phyloP scores from a whole-genome alignment of 2,329 filamentous ascomycete genomes.

The Arthrobotrys musiformis region DNA sequence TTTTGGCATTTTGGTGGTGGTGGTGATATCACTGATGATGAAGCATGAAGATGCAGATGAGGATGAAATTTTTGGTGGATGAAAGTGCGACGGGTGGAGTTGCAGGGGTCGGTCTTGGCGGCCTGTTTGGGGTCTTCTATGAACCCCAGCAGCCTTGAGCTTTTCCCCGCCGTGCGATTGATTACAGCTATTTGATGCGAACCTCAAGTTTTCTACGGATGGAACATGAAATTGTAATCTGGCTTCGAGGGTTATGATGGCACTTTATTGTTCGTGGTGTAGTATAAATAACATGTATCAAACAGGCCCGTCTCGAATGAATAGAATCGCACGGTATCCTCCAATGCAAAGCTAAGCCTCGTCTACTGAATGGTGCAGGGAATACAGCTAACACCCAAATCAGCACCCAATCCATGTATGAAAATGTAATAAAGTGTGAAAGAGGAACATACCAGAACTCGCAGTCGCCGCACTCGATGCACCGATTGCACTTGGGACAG shows the following conservation, averaged over 20 bases:
- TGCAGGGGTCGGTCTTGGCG: neutral
- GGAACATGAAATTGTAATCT: too few species aligned
- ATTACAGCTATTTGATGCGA: too few species aligned
- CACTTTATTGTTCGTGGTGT: too few species aligned
- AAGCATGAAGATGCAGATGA: too few species aligned
- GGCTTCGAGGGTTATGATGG: too few species aligned
- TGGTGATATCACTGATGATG: too few species aligned
- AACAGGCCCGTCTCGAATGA: neutral
- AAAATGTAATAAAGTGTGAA: neutral
- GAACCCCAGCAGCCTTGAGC: too few species aligned
- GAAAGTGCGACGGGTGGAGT: neutral
- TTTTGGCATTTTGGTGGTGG: slow-evolving; percentile 34
- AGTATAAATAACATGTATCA: too few species aligned
- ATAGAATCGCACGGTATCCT: neutral
- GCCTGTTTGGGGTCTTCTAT: too few species aligned
- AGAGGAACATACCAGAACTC: slow-evolving; percentile 41
- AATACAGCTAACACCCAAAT: slow-evolving; percentile 28
- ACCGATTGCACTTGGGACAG: slow-evolving; percentile 53
- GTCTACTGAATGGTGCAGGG: slow-evolving; percentile 49
- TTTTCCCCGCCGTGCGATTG: too few species aligned
- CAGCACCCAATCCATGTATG: neutral
- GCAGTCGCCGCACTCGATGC: slow-evolving; percentile 54
- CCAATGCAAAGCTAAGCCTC: too few species aligned
- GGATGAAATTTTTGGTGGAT: neutral
- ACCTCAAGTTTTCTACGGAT: too few species aligned